phyloP scores from a whole-genome alignment of 129 eudicot species.

The Flaveria sonorensis region DNA sequence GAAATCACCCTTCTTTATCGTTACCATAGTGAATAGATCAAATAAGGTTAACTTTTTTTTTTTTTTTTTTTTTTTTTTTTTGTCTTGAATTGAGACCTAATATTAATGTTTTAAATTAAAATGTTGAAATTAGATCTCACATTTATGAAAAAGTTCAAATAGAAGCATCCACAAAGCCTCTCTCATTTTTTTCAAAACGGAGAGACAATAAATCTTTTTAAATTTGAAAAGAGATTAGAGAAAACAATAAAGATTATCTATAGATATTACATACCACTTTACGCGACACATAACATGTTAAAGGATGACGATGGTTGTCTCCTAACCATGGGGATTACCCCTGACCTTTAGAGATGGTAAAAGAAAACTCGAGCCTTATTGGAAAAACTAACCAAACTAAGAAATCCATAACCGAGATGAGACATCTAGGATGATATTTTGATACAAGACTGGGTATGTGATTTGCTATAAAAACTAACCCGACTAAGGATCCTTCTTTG shows the following conservation, averaged over 20 bases:
- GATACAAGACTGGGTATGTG: too few relatives aligned
- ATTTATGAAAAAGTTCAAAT: neutral
- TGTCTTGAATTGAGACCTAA: neutral
- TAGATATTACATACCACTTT: slow-evolving; percentile 30
- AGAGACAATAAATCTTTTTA: slow-evolving; percentile 34
- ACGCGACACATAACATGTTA: slow-evolving; percentile 36
- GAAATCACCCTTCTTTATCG: neutral
- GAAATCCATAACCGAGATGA: too few relatives aligned
- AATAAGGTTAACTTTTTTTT: neutral
- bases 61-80: too few relatives aligned
- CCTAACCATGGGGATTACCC: slow-evolving; percentile 11
- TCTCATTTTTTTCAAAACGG: slow-evolving; percentile 20
- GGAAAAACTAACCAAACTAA: too few relatives aligned
- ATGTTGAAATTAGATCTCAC: neutral
- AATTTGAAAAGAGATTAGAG: slow-evolving; percentile 22
- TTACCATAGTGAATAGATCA: neutral
- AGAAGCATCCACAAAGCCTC: slow-evolving; percentile 20
- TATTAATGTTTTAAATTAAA: too few relatives aligned
- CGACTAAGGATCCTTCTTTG: too few relatives aligned
- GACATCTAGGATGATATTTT: too few relatives aligned
- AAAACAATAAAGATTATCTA: slow-evolving; percentile 28
- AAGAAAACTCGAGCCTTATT: too few relatives aligned
- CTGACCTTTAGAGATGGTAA: neutral
- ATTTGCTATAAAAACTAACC: too few relatives aligned
- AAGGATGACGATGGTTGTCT: slow-evolving; percentile 9